phyloP scores from a whole-genome alignment of 2,329 filamentous ascomycete genomes.

The Phialophora expanda region DNA sequence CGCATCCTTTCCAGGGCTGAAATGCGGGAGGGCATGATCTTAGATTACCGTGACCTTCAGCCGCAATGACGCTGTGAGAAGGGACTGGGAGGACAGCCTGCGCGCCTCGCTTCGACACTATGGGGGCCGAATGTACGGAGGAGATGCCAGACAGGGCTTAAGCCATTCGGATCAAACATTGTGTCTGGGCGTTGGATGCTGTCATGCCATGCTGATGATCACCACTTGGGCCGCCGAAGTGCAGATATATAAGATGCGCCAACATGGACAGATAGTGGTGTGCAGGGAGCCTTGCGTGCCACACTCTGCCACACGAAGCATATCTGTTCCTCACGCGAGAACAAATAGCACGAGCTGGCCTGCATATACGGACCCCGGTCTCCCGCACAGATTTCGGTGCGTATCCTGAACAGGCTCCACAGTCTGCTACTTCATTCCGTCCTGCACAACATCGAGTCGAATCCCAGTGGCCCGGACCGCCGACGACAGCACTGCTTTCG shows the following conservation, averaged over 20 bases:
- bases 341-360: not conserved
- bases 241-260: slow-evolving; percentile 1
- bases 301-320: not conserved
- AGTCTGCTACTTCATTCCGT: not conserved
- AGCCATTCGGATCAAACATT: not conserved
- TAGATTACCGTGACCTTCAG: slow-evolving; percentile 6
- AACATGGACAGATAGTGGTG: not conserved
- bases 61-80: slow-evolving; percentile 6
- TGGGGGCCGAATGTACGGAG: not conserved
- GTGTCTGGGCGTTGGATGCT: not conserved
- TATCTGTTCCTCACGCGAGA: not conserved
- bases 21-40: slow-evolving; percentile 2
- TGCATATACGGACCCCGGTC: slow-evolving; percentile 2
- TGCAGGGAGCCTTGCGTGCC: not conserved
- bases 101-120: not conserved
- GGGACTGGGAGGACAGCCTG: not conserved
- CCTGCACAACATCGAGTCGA: not conserved
- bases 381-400: not conserved
- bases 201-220: slow-evolving; percentile 10
- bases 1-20: slow-evolving; percentile 9
- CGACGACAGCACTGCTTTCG: not conserved
- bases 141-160: not conserved
- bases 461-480: not conserved
- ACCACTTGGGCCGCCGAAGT: not conserved
- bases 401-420: not conserved